Percentiles rank a stretch among this genome's conserved stretches.
Conservation (phyloP, 176 grass and related monocot species). For the Aegilops tauschii region DNA sequence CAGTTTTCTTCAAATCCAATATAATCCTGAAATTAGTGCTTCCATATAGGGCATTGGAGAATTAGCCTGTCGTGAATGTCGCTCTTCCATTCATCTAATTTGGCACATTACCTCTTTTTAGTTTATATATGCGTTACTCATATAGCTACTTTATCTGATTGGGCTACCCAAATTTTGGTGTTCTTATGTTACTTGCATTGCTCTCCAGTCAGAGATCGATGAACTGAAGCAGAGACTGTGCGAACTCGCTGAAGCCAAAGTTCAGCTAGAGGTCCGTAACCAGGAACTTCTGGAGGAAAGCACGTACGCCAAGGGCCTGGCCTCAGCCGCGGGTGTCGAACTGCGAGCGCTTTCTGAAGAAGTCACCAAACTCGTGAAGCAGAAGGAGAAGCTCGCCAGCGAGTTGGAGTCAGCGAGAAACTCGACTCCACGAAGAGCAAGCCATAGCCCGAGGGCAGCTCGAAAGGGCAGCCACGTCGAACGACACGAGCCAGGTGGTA, state of each 20-base stretch:
- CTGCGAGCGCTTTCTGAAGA: slow-evolving; percentile 94
- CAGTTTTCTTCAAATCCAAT: no score
- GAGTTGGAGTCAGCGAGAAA: slow-evolving; percentile 65
- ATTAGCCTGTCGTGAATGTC: no score
- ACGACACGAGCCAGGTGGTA: slow-evolving; percentile 57
- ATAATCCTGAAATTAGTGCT: no score
- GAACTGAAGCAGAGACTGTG: slow-evolving; percentile 68
- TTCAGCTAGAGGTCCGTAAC: slow-evolving; percentile 70
- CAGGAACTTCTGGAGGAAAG: slow-evolving; percentile 93
- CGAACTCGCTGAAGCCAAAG: slow-evolving; percentile 61
- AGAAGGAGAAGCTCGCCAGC: slow-evolving; percentile 82
- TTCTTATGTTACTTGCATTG: neutral
- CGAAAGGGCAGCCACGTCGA: slow-evolving; percentile 53
- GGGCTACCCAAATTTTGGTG: neutral
- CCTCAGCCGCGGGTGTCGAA: slow-evolving; percentile 94
- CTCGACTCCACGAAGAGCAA: slow-evolving; percentile 58
- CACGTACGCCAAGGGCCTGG: slow-evolving; percentile 87
- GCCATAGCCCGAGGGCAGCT: slow-evolving; percentile 49
- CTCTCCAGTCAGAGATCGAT: slow-evolving; percentile 55
- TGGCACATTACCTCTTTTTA: neutral
- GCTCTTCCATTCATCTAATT: neutral
- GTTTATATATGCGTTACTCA: slow-evolving; percentile 8
- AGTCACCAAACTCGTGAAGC: slow-evolving; percentile 96
- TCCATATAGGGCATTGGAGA: no score
- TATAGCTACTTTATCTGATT: slow-evolving; percentile 7